A percentile compares a stretch with the other conserved stretches of the same genome.
Evolutionary conservation across 345 rosid species (phyloP).

Genomic region (Balakata baccata): DNA sequence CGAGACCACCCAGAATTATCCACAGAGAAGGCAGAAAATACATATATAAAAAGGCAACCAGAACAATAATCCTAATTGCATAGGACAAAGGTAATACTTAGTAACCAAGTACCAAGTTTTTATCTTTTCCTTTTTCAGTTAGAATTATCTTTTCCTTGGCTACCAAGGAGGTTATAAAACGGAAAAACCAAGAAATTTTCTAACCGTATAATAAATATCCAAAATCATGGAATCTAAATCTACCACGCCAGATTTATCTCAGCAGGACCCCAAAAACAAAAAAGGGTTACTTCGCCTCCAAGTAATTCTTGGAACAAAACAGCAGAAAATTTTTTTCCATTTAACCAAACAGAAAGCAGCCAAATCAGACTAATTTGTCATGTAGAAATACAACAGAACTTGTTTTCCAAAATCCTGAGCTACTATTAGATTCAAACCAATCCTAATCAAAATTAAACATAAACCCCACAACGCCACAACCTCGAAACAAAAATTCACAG

Average conservation of each 20-base stretch:
- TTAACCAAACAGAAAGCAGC: background rate
- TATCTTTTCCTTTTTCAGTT: background rate
- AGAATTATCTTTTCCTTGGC: background rate
- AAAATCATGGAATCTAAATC: too few species aligned
- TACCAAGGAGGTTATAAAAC: background rate
- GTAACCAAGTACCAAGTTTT: background rate
- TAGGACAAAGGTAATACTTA: background rate
- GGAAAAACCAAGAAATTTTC: too few species aligned
- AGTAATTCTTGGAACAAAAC: background rate
- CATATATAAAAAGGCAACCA: background rate
- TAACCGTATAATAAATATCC: too few species aligned
- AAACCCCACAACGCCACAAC: background rate
- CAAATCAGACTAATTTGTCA: background rate
- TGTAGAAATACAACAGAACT: background rate
- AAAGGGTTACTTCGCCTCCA: background rate
- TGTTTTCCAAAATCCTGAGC: background rate
- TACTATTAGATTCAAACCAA: background rate
- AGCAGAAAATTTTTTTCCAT: background rate
- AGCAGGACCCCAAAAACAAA: background rate
- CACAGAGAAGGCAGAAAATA: background rate
- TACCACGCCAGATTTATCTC: too few species aligned
- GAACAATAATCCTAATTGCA: background rate
- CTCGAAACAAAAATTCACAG: background rate
- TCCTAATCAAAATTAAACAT: background rate
- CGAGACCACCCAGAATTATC: background rate